phyloP scores from a whole-genome alignment of 2,329 filamentous ascomycete genomes.

The Cryphonectria parasitica region DNA sequence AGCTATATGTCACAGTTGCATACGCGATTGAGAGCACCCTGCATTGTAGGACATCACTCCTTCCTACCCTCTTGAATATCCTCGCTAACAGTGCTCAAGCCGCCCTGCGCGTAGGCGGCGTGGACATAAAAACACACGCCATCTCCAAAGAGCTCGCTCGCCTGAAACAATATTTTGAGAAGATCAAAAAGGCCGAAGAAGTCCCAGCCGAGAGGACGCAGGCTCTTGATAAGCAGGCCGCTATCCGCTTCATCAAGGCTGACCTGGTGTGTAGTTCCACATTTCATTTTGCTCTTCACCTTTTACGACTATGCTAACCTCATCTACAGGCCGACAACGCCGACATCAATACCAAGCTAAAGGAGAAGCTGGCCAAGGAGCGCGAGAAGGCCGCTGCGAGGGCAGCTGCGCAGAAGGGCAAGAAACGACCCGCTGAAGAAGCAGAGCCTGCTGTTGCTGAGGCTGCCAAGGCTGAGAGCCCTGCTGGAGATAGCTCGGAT shows the following conservation, averaged over 20 bases:
- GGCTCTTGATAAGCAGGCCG: slow-evolving; percentile 74
- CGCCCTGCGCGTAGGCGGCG: slow-evolving; percentile 76
- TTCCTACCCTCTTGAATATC: background rate
- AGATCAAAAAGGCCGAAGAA: slow-evolving; percentile 79
- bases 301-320: slow-evolving; percentile 15
- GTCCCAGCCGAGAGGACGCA: slow-evolving; percentile 57
- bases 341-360: slow-evolving; percentile 54
- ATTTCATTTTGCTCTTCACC: background rate
- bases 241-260: slow-evolving; percentile 79
- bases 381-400: slow-evolving; percentile 53
- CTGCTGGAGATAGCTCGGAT: slow-evolving; percentile 14
- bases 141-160: slow-evolving; percentile 85
- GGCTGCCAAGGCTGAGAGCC: slow-evolving; percentile 31
- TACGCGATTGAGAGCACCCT: slow-evolving; percentile 91
- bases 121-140: slow-evolving; percentile 81
- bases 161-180: slow-evolving; percentile 88
- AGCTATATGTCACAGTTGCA: slow-evolving; percentile 84
- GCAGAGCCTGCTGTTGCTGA: slow-evolving; percentile 23
- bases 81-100: slow-evolving; percentile 48
- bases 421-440: slow-evolving; percentile 41
- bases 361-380: slow-evolving; percentile 61
- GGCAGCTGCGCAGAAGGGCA: slow-evolving; percentile 33
- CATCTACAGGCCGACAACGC: slow-evolving; percentile 53
- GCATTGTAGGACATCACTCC: slow-evolving; percentile 65
- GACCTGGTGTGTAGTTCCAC: slow-evolving; percentile 63